Conservation (phyloP, 2,329 filamentous ascomycete genomes). For the Exophiala dermatitidis region DNA sequence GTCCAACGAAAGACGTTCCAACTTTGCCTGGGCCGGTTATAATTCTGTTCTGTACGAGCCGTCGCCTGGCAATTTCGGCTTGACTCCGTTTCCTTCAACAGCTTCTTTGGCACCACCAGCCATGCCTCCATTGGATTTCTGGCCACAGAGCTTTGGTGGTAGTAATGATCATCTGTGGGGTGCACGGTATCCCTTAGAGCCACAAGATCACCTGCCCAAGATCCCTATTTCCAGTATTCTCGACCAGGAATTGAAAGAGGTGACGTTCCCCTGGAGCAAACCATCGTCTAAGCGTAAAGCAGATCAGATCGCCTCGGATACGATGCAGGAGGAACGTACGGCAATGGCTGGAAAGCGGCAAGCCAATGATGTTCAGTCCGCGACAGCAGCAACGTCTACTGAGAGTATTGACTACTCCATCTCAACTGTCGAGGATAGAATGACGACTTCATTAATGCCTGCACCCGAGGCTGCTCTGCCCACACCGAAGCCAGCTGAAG, state of each 20-base stretch:
- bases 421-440: background rate
- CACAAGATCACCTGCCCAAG: background rate
- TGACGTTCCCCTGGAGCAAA: background rate
- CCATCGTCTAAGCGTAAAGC: conserved; percentile 22
- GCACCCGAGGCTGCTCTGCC: conserved; percentile 29
- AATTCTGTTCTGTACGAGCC: conserved; percentile 16
- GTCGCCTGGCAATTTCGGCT: background rate
- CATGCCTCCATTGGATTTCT: background rate
- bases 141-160: background rate
- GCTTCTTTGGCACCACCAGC: background rate
- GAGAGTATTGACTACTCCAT: background rate
- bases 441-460: conserved; percentile 7
- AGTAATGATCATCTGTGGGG: background rate
- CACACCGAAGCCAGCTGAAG: conserved; percentile 4
- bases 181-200: background rate
- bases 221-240: conserved; percentile 6
- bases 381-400: background rate
- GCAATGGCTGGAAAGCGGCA: background rate
- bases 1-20: background rate
- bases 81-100: background rate
- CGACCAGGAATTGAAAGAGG: background rate
- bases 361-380: background rate
- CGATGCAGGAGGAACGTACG: conserved; percentile 10
- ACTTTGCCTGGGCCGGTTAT: conserved; percentile 11
- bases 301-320: conserved; percentile 23